A percentile compares a stretch with the other conserved stretches of the same genome.
phyloP scores from a whole-genome alignment of 495 filamentous ascomycete species.

The Penicillium macrosclerotiorum region DNA sequence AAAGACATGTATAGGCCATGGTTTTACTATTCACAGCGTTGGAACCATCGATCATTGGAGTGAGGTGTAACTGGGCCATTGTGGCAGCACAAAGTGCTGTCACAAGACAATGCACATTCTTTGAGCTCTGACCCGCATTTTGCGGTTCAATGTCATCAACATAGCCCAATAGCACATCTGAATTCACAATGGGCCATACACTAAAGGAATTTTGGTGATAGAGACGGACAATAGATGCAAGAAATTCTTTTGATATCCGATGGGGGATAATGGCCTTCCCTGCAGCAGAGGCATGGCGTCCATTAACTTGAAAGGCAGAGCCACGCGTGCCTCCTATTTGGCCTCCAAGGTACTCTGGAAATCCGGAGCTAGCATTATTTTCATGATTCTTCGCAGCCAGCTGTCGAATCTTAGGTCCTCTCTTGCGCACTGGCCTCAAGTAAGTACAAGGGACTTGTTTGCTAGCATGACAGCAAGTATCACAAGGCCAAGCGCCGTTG shows the following conservation, averaged over 20 bases:
- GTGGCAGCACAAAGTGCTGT: slow-evolving; percentile 33
- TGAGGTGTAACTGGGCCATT: slow-evolving; percentile 32
- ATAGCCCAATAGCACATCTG: slow-evolving; percentile 13
- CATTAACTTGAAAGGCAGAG: too few relatives aligned
- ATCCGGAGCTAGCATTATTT: neutral
- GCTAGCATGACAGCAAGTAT: slow-evolving; percentile 21
- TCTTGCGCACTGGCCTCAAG: slow-evolving; percentile 24
- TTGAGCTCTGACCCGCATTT: neutral
- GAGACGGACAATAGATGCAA: slow-evolving; percentile 17
- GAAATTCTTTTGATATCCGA: slow-evolving; percentile 8
- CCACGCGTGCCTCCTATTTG: neutral
- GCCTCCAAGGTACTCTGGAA: neutral
- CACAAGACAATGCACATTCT: slow-evolving; percentile 16
- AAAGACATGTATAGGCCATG: slow-evolving; percentile 25
- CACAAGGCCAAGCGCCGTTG: slow-evolving; percentile 30
- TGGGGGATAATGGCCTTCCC: neutral
- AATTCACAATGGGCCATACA: slow-evolving; percentile 33
- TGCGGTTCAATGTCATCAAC: slow-evolving; percentile 16
- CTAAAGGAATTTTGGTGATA: slow-evolving; percentile 29
- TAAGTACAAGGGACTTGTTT: slow-evolving; percentile 29
- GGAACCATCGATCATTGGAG: slow-evolving; percentile 9
- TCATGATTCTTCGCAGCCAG: neutral
- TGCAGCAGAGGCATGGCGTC: too few relatives aligned
- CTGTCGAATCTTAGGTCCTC: slow-evolving; percentile 30
- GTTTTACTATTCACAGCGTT: slow-evolving; percentile 13